Evolutionary conservation across 2,329 filamentous ascomycete species (phyloP), one percentile per base, ranked within the genome.

Genomic region (Alternaria ethzedia): DNA sequence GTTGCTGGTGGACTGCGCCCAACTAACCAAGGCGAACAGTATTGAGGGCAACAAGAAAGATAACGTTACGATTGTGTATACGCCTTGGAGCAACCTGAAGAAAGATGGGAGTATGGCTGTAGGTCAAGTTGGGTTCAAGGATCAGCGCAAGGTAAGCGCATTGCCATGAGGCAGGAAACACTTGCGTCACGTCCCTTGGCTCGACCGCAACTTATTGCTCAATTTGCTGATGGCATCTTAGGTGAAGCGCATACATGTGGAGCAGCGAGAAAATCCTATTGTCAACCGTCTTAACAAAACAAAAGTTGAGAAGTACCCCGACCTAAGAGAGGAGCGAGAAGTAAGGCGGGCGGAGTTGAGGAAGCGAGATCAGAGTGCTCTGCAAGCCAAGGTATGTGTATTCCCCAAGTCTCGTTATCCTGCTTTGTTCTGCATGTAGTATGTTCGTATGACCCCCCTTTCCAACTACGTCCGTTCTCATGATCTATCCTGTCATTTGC

Each of bases 41-140:
- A 99, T 99, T 73, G 96, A 99, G 84, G 96, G 92, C 70, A 99
- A 99, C 85, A 99, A 99, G 82, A 98, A 97, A 81, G 95, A 98
- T 81, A 98, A 98, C 81, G 85, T 99, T 74, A 97, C 94, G 15
- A 81, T 99, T 76, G 96, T 99, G 76, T 99, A 99, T 83, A 99
- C 96, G 5, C 96, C 96, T 7, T 98, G 96, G 94, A 91, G 92
- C 47, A 99, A 99, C 79, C 87, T 99, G 32, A 91, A 93, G 79
- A 99, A 99, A 79, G 93, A 96, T 76, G 95, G 94, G 28, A 93
- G 91, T 79, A 99, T 99, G 96, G 94, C 93, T 17, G 90, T 91
- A 4, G 96, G 96, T 21, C 96, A 99, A 79, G 96, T 99, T 57
- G 91, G 92, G 67, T 99, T 98, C 84, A 94, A 97, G 77, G 93